These are phyloP conservation scores for Plenodomus biglobosus DNA, from an alignment of 2,329 filamentous ascomycete genomes.

Conservation along the genomic window DNA sequence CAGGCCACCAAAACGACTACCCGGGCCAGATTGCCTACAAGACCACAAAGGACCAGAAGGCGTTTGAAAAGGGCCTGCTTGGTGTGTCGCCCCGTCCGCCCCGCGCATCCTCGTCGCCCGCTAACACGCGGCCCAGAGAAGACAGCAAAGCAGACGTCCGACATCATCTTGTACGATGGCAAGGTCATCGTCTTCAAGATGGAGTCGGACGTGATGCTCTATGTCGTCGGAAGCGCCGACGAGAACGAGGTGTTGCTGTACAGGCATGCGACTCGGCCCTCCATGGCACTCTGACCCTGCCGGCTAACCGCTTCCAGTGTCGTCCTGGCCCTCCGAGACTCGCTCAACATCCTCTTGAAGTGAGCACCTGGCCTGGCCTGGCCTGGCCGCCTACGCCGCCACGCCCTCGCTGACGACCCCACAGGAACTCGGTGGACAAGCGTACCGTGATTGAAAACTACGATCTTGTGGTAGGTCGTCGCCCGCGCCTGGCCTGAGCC, in stretches of 20 bases:
- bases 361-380: too few species aligned
- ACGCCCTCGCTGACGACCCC: constrained; percentile 5
- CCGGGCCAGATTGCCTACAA: constrained; percentile 76
- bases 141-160: constrained; percentile 90
- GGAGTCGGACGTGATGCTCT: constrained; percentile 95
- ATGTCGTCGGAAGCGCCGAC: constrained; percentile 83
- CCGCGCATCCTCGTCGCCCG: background rate
- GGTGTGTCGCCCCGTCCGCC: constrained; percentile 62
- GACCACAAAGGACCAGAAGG: constrained; percentile 88
- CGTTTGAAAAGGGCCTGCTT: constrained; percentile 92
- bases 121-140: constrained; percentile 59
- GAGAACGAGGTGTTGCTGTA: constrained; percentile 98
- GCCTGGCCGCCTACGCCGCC: background rate
- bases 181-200: constrained; percentile 96
- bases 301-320: constrained; percentile 57
- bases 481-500: background rate
- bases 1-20: constrained; percentile 61
- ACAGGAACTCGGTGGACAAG: constrained; percentile 92
- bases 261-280: constrained; percentile 49
- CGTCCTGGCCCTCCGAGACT: constrained; percentile 85
- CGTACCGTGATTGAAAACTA: constrained; percentile 98
- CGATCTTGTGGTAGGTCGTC: constrained; percentile 68
- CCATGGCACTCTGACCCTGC: too few species aligned
- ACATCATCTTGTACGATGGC: constrained; percentile 98
- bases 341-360: constrained; percentile 90